These are phyloP conservation scores for Citrus unshiu DNA, from an alignment of 345 rosid species.

Conservation along the genomic window DNA sequence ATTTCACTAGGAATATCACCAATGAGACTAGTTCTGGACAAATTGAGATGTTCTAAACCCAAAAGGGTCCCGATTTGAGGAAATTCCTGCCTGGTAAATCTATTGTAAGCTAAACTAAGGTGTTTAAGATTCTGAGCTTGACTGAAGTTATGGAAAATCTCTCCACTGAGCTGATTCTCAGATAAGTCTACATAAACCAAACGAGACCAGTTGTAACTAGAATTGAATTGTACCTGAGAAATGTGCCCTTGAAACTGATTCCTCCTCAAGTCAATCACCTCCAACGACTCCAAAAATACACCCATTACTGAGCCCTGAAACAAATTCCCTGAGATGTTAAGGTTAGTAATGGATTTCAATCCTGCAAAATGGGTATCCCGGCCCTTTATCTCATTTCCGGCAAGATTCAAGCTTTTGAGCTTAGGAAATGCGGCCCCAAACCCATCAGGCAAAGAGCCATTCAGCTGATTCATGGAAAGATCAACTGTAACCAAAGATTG, in stretches of 20 bases:
- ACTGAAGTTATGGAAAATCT: slow-evolving; percentile 45
- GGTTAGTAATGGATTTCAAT: slow-evolving; percentile 50
- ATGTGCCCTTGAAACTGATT: slow-evolving; percentile 79
- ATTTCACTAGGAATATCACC: slow-evolving; percentile 67
- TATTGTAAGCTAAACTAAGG: slow-evolving; percentile 76
- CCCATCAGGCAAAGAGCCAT: slow-evolving; percentile 68
- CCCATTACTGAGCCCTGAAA: slow-evolving; percentile 63
- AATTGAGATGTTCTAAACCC: slow-evolving; percentile 67
- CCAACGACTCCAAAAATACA: slow-evolving; percentile 43
- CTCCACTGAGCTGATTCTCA: slow-evolving; percentile 80
- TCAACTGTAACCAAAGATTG: slow-evolving; percentile 54
- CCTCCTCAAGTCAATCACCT: slow-evolving; percentile 69
- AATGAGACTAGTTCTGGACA: slow-evolving; percentile 59
- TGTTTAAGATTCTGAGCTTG: slow-evolving; percentile 55
- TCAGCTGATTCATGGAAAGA: slow-evolving; percentile 66
- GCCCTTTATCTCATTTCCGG: slow-evolving; percentile 62
- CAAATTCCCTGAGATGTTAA: slow-evolving; percentile 67
- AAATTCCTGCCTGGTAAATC: slow-evolving; percentile 58
- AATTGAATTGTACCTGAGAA: slow-evolving; percentile 75
- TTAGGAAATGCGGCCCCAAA: slow-evolving; percentile 74
- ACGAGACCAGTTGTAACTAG: slow-evolving; percentile 48
- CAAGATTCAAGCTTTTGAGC: slow-evolving; percentile 64
- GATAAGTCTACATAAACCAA: slow-evolving; percentile 80
- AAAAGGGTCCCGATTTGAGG: slow-evolving; percentile 43
- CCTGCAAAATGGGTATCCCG: slow-evolving; percentile 42